Evolutionary conservation across 306 rosid genomes (phyloP), one percentile per base, ranked within the genome.

Genomic region (Prunus dulcis): DNA sequence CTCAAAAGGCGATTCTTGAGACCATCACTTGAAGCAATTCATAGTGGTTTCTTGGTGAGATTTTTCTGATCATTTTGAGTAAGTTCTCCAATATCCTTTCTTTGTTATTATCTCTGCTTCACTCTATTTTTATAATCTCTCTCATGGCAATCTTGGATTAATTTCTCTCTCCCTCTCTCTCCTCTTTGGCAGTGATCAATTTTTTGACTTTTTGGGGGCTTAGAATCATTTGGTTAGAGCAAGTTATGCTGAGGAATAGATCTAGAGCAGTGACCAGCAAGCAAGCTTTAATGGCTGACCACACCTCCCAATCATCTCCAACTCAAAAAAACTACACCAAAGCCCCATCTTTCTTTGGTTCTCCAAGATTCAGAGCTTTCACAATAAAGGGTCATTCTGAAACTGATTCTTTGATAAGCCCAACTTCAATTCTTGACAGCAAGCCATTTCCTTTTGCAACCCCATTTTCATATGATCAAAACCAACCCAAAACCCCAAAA

Each of bases 261-360:
- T 90, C 95, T 43, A 89, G 97, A 86, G 93, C 91, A 72, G 88
- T 90, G 76, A 86, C 85, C 50, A 82, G 89, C 76, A 92, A 92
- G 79, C 93, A 89, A 84, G 74, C 81, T 74, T 81, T 90, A 64
- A 92, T 90, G 97, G 91, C 93, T 50, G 98, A 94, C 84, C 92
- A 84, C 72, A 66, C 67, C 72, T 79, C 89, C 38, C 92, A 86
- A 70, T 79, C 85, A 60, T 79, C 91, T 61, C 84, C 87, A 7
- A 81, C 79, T 57, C 83, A 83, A 22, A 71, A 58, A 25, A 81
- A 69, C 41, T 64, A 25, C 38, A 46, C 79, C 11, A 83, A 56
- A 78, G 81, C 72, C 34, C 88, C 88, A 60, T 84, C 93, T 66
- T 77, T 88, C 64, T 88, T 92, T 76, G 89, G 69, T 50, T 89